These are phyloP conservation scores for Punica granatum DNA, from an alignment of 345 rosid genomes.

Conservation along the genomic window DNA sequence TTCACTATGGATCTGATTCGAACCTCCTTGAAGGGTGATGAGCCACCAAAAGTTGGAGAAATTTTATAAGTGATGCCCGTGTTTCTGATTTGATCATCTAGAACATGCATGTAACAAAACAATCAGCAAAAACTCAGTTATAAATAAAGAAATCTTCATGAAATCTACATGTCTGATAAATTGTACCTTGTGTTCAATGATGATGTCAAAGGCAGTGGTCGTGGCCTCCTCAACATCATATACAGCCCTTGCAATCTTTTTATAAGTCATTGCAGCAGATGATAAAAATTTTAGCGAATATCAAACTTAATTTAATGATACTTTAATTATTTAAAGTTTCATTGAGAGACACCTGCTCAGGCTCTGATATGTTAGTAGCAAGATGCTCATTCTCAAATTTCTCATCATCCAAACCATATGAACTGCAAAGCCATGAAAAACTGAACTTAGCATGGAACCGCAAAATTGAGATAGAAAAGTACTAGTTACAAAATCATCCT, in stretches of 20 bases:
- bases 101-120: conserved; percentile 1
- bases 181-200: conserved; percentile 62
- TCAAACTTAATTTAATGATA: neutral
- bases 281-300: neutral
- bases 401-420: conserved; percentile 72
- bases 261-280: conserved; percentile 7
- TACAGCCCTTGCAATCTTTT: conserved; percentile 75
- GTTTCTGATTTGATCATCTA: conserved; percentile 87
- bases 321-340: neutral
- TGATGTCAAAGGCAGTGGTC: conserved; percentile 65
- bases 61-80: conserved; percentile 62
- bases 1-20: conserved; percentile 6
- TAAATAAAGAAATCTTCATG: neutral
- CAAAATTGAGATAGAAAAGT: conserved; percentile 4
- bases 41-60: conserved; percentile 77
- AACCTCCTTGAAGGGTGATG: conserved; percentile 97
- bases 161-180: neutral
- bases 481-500: neutral
- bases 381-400: conserved; percentile 71
- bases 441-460: neutral
- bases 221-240: conserved; percentile 96
- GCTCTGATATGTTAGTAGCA: conserved; percentile 60
- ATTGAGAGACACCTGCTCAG: conserved; percentile 56
- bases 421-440: conserved; percentile 34
- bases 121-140: neutral